Base-by-base conservation (phyloP, 2,329 filamentous ascomycete genomes). In the Epichloe aotearoae region DNA sequence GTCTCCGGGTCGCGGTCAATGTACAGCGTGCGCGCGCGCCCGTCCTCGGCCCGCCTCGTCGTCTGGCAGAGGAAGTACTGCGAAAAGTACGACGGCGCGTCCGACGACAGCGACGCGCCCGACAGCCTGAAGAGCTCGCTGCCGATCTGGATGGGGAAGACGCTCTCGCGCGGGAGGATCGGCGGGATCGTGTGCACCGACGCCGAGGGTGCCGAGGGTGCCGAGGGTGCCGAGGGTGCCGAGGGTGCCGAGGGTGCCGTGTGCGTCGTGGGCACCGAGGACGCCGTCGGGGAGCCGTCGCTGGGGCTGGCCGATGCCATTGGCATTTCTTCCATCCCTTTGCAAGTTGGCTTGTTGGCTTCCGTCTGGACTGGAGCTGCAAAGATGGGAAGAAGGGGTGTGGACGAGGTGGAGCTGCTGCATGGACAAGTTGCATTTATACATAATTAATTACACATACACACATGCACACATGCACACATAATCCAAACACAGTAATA, bases 41-140 rank as follows among this genome's bases (percentile, higher is more conserved):
- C 74, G 53, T 81, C 76, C 46, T 77, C 83, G 46, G 77, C 82
- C 26, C 10, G 70, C 52, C 79, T 76, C 40, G 96, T 20, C 20
- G 20, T 69, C 69, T 96, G 90, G 60, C 87, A 86, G 58, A 83
- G 76, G 67, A 97, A 97, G 71, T 93, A 96, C 59, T 88, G 84
- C 19, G 91, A 95, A 69, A 97, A 96, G 67, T 96, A 96, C 47
- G 90, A 96, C 52, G 91, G 91, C 61, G 89, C 91, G 68, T 88
- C 84, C 40, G 82, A 87, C 15, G 82, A 86, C 46, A 87, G 71
- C 2, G 83, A 86, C 19, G 83, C 83, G 30, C 84, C 84, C 2
- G 83, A 87, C 48, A 87, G 73, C 64, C 85, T 82, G 61, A 87
- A 87, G 48, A 87, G 69, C 66, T 84, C 79, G 15, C 79, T 78